Base-by-base conservation (phyloP, 208 protist genomes). In the Acanthamoeba lenticulata region DNA sequence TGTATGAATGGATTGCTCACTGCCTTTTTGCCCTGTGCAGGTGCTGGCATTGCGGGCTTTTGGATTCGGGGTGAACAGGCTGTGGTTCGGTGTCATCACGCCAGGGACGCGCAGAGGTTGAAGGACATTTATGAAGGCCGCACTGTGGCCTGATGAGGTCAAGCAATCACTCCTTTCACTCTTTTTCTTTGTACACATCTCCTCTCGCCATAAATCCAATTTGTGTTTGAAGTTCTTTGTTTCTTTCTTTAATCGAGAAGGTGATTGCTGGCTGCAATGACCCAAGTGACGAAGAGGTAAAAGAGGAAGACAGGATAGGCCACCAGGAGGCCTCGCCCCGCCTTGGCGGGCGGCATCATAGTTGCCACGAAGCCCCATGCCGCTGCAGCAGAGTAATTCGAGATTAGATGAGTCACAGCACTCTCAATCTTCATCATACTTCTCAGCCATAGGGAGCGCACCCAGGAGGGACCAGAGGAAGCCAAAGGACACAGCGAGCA, bases 271-370 rank as follows among this genome's bases (percentile, higher is more conserved):
- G 95, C 81, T 13, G 97, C 45, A 11, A 97, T 89, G 29, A 96
- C 44, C 92, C 94, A 96, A 13, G 38, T 60, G n/a, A 96, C 38
- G 24, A 69, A 60, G 15, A 96, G 27, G 60, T 96, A 96, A 60
- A 96, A 96, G 6, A 96, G 69, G 29, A 60, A 81, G 7, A 96
- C 92, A 6, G 95, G 95, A 74, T 97, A 96, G 2, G 95, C 40
- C 29, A 74, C 95, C 21, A 96, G 34, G 19, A 65, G 9, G 3
- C 45, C 92, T 0, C 94, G 36, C 24, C 52, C 38, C 13, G 27
- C 17, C 42, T 91, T 91, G 47, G 94, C 52, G 40, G 42, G 45
- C 29, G 77, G 83, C 42, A 97, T 94, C 47, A 97, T 67, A 34
- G 32, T 42, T 19, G 49, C 32, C 77, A 96, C 69, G 85, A 96